A percentile compares a stretch with the other conserved stretches of the same genome.
phyloP scores from a whole-genome alignment of 2,329 filamentous ascomycete species.

The Hypomyces rosellus region DNA sequence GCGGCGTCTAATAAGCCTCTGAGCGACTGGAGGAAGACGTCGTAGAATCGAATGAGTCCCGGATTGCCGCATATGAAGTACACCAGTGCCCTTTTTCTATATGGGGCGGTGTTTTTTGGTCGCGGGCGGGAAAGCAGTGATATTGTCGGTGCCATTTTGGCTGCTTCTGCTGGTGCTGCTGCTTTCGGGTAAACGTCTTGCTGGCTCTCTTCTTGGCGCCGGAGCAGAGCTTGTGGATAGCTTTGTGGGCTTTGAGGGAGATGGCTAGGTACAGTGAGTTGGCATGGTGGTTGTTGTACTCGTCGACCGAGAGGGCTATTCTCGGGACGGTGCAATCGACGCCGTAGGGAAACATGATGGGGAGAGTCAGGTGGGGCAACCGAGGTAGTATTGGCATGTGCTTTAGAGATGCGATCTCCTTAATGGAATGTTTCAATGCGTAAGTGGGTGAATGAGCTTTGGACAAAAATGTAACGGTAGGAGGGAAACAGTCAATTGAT shows the following conservation, averaged over 20 bases:
- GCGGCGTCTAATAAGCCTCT: slow-evolving; percentile 44
- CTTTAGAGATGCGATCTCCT: background rate
- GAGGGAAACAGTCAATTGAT: too few species aligned
- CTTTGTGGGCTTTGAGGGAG: background rate
- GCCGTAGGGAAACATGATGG: background rate
- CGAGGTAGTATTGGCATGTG: too few species aligned
- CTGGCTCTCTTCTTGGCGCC: background rate
- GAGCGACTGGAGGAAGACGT: slow-evolving; percentile 56
- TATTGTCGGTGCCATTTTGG: slow-evolving; percentile 20
- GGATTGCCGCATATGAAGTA: slow-evolving; percentile 75
- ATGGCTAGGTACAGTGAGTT: background rate
- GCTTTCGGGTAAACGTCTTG: background rate
- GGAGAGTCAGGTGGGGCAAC: too few species aligned
- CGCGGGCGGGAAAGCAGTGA: slow-evolving; percentile 24
- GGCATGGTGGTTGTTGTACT: background rate
- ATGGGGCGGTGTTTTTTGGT: slow-evolving; percentile 6
- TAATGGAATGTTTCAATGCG: too few species aligned
- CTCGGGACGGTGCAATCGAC: background rate
- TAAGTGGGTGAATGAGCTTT: too few species aligned
- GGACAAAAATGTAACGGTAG: too few species aligned
- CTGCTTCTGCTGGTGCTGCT: background rate
- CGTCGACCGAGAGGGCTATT: background rate
- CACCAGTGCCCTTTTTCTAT: slow-evolving; percentile 42
- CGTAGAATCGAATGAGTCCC: slow-evolving; percentile 68
- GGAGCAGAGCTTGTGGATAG: background rate